Conservation (phyloP, 371 early-diverging fungal genomes). For the Vairimorpha necatrix region DNA sequence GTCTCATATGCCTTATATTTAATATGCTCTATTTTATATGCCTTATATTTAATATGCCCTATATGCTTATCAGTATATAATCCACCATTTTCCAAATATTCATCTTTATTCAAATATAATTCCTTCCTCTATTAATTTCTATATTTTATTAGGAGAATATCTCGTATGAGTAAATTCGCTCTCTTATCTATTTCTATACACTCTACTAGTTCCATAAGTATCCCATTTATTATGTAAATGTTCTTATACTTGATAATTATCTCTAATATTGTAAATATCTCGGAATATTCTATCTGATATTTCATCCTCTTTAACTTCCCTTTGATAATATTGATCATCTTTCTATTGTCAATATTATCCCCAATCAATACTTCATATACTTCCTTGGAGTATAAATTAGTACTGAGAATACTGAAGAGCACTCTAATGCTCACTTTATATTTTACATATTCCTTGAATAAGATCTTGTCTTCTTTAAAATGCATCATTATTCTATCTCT, state of each 20-base stretch:
- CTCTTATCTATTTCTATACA: neutral
- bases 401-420: neutral
- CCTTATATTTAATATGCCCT: too few relatives aligned
- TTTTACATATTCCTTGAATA: neutral
- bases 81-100: too few relatives aligned
- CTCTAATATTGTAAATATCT: neutral
- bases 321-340: neutral
- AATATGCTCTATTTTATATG: too few relatives aligned
- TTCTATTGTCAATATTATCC: neutral
- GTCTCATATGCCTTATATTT: too few relatives aligned
- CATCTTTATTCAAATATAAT: too few relatives aligned
- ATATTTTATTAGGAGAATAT: neutral
- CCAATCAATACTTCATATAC: neutral
- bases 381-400: neutral
- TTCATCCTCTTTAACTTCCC: neutral
- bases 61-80: too few relatives aligned
- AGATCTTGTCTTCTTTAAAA: neutral
- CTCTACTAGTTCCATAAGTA: neutral
- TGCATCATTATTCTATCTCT: neutral
- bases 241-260: neutral
- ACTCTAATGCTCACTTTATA: neutral
- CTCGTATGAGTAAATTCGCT: neutral
- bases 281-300: neutral
- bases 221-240: neutral
- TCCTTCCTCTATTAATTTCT: too few relatives aligned